phyloP scores from a whole-genome alignment of 2,329 filamentous ascomycete genomes.

The Aspergillus novoparasiticus region DNA sequence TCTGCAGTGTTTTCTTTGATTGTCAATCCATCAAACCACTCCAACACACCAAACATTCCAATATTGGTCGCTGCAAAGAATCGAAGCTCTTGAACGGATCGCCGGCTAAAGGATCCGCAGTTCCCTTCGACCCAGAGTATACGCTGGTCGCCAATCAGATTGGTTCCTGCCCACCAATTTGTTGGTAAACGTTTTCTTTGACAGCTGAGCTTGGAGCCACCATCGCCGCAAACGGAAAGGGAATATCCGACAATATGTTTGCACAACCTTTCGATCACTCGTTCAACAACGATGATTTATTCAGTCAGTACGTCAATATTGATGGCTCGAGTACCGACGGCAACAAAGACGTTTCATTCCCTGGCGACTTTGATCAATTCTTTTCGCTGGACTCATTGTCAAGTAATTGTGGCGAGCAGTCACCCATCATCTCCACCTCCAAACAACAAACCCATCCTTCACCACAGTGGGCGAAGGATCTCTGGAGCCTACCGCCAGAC shows the following conservation, averaged over 20 bases:
- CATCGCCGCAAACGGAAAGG: slow-evolving; percentile 46
- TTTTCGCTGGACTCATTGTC: slow-evolving; percentile 54
- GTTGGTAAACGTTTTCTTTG: slow-evolving; percentile 24
- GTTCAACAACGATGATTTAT: slow-evolving; percentile 56
- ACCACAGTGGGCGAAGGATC: slow-evolving; percentile 57
- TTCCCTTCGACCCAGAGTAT: slow-evolving; percentile 25
- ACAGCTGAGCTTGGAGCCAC: slow-evolving; percentile 23
- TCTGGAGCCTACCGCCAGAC: slow-evolving; percentile 55
- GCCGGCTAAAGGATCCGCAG: slow-evolving; percentile 24
- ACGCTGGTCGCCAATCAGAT: slow-evolving; percentile 35
- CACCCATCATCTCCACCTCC: slow-evolving; percentile 51
- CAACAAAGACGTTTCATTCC: slow-evolving; percentile 52
- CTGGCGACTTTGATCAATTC: slow-evolving; percentile 54
- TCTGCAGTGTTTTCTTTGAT: slow-evolving; percentile 44
- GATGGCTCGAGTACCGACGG: slow-evolving; percentile 55
- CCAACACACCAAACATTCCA: slow-evolving; percentile 27
- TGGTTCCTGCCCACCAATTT: slow-evolving; percentile 14
- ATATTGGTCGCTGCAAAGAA: slow-evolving; percentile 7
- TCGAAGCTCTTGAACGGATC: slow-evolving; percentile 16
- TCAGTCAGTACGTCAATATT: slow-evolving; percentile 65
- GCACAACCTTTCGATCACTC: slow-evolving; percentile 53
- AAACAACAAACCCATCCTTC: slow-evolving; percentile 44
- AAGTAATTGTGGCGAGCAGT: slow-evolving; percentile 55
- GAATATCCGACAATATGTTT: slow-evolving; percentile 56
- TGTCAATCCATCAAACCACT: slow-evolving; percentile 40